Evolutionary conservation across 306 rosid genomes (phyloP).

Genomic region (Senna tora): DNA sequence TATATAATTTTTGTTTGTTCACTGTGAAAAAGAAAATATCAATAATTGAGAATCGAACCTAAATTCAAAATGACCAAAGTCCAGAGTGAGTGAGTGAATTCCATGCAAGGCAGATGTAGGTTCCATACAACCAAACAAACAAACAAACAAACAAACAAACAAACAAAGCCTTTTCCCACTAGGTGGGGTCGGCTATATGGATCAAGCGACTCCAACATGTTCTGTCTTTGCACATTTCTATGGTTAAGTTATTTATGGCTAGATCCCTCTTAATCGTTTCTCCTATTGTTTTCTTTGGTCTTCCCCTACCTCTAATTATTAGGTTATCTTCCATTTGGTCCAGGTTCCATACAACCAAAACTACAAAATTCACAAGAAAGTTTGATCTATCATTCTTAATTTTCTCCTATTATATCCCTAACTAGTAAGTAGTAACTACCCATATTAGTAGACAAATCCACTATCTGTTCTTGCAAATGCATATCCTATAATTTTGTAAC

Average conservation of each 20-base stretch:
- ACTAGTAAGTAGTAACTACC: no score
- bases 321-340: no score
- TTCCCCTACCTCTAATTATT: no score
- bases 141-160: no score
- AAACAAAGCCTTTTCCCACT: no score
- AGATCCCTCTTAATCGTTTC: no score
- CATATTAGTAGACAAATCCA: background rate
- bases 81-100: background rate
- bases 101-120: background rate
- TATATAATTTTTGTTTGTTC: background rate
- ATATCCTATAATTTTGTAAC: background rate
- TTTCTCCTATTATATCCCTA: background rate
- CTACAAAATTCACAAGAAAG: conserved; percentile 26
- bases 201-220: no score
- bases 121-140: conserved; percentile 22
- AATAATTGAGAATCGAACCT: background rate
- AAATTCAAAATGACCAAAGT: background rate
- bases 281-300: no score
- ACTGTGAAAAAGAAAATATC: background rate
- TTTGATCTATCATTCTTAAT: background rate
- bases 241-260: no score
- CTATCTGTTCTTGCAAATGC: background rate
- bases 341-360: conserved; percentile 16
- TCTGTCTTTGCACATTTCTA: no score
- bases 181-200: no score